phyloP scores from a whole-genome alignment of 208 protist genomes.

The Acanthamoeba lenticulata region DNA sequence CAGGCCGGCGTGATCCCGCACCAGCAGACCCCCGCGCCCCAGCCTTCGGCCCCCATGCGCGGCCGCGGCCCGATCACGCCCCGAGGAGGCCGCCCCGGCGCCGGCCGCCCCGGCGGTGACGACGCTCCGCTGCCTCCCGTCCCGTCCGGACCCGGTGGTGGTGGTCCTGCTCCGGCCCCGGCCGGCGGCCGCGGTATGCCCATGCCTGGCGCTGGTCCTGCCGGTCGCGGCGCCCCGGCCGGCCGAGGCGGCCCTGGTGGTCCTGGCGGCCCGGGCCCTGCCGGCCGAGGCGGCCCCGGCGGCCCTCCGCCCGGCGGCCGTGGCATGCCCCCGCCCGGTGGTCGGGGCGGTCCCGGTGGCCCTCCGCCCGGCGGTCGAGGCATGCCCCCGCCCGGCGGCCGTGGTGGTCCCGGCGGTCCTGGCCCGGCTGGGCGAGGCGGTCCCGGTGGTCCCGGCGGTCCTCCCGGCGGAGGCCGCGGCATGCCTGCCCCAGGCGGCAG shows the following conservation, averaged over 20 bases:
- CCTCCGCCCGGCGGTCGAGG: neutral
- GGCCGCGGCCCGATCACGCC: neutral
- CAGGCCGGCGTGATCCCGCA: conserved; percentile 29
- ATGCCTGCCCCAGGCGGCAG: neutral
- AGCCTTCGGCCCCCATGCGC: neutral
- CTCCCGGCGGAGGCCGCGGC: neutral
- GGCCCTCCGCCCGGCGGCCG: neutral
- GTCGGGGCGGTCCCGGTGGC: neutral
- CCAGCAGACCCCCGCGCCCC: conserved; percentile 25
- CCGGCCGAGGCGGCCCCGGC: neutral
- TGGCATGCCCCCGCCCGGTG: neutral
- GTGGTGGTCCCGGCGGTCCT: conserved; percentile 18
- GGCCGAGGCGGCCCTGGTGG: conserved; percentile 3
- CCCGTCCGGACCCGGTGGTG: neutral
- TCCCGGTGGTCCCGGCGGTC: neutral
- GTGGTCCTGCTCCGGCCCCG: neutral
- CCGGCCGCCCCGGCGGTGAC: neutral
- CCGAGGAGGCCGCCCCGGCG: neutral
- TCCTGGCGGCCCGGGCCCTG: neutral
- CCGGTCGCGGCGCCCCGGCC: neutral
- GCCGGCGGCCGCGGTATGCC: neutral
- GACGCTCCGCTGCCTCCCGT: neutral
- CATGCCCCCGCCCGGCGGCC: neutral
- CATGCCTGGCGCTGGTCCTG: conserved; percentile 4
- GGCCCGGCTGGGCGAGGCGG: neutral